phyloP scores from a whole-genome alignment of 257 asterid genomes.

The Solanum verrucosum region DNA sequence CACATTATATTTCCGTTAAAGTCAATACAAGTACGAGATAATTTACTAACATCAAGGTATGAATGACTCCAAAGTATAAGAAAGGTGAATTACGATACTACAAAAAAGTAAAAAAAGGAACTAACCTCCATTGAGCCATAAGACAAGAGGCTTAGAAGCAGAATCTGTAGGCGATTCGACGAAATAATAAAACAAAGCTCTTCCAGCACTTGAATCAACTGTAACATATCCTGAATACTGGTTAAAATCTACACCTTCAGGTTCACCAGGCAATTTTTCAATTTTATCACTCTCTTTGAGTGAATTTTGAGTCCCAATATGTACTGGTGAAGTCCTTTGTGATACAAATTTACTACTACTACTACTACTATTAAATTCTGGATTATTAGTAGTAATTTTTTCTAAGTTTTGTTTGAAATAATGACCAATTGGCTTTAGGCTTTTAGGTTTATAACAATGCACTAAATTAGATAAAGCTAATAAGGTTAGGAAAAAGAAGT shows the following conservation, averaged over 20 bases:
- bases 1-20: too few species aligned
- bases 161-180: slow-evolving; percentile 31
- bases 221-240: slow-evolving; percentile 51
- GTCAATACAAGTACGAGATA: too few species aligned
- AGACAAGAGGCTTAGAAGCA: slow-evolving; percentile 25
- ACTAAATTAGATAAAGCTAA: not conserved
- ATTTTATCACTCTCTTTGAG: slow-evolving; percentile 4
- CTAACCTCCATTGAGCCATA: slow-evolving; percentile 55
- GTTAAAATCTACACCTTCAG: slow-evolving; percentile 26
- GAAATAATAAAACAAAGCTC: slow-evolving; percentile 40
- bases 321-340: not conserved
- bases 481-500: not conserved
- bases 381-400: not conserved
- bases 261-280: slow-evolving; percentile 29
- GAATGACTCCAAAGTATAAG: too few species aligned
- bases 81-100: not conserved
- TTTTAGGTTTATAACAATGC: not conserved
- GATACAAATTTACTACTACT: not conserved
- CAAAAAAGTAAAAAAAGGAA: not conserved
- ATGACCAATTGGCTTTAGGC: not conserved
- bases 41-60: too few species aligned
- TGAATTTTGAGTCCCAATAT: not conserved
- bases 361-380: not conserved
- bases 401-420: not conserved
- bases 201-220: slow-evolving; percentile 24